A percentile compares a stretch with the other conserved stretches of the same genome.
Conservation (phyloP, 805 yeast genomes). For the Saccharomycodes ludwigii region DNA sequence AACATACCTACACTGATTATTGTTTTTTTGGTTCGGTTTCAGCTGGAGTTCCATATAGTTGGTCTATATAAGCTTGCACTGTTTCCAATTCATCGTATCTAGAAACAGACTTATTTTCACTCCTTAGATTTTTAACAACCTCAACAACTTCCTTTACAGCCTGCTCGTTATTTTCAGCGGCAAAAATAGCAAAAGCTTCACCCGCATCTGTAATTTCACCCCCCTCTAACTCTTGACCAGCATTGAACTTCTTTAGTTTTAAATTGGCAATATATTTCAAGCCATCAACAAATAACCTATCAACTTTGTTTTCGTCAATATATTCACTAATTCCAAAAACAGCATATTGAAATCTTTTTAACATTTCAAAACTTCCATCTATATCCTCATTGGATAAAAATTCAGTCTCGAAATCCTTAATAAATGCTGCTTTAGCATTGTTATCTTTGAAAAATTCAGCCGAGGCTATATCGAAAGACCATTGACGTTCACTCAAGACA, state of each 20-base stretch:
- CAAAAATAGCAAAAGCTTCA: conserved; percentile 34
- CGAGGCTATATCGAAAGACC: conserved; percentile 50
- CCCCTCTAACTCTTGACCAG: conserved; percentile 14
- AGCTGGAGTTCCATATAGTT: conserved; percentile 13
- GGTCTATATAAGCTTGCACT: conserved; percentile 21
- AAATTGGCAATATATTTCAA: conserved; percentile 55
- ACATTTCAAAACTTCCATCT: conserved; percentile 50
- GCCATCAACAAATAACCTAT: conserved; percentile 52
- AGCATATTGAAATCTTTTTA: conserved; percentile 71
- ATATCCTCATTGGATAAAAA: conserved; percentile 49
- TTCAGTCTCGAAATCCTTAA: conserved; percentile 42
- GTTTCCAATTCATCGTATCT: conserved; percentile 25
- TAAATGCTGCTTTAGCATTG: conserved; percentile 31
- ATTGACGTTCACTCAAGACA: conserved; percentile 77
- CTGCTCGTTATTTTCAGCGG: conserved; percentile 30
- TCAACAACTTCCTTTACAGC: conserved; percentile 29
- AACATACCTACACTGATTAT: background rate
- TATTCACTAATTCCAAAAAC: conserved; percentile 72
- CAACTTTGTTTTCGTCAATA: conserved; percentile 45
- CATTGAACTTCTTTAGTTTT: conserved; percentile 43
- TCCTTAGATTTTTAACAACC: conserved; percentile 36
- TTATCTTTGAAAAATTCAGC: conserved; percentile 25
- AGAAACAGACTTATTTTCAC: conserved; percentile 20
- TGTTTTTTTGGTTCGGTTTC: conserved; percentile 1
- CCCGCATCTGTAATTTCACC: conserved; percentile 13